Evolutionary conservation across 306 rosid genomes (phyloP).

Genomic region (Corylus heterophylla): DNA sequence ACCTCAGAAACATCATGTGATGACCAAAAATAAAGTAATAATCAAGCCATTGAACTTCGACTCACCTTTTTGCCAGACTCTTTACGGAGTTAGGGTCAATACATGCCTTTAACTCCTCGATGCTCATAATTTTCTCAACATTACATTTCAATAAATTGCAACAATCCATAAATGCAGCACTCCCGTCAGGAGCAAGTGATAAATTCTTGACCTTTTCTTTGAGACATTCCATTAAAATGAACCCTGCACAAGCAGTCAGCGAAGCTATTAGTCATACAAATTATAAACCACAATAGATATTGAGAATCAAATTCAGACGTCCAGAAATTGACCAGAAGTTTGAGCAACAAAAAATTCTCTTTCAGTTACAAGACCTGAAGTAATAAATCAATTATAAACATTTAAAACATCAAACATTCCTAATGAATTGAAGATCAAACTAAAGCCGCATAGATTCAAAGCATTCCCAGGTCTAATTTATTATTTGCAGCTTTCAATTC

Average conservation of each 20-base stretch:
- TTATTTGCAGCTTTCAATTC: background rate
- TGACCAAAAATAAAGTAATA: background rate
- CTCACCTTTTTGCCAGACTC: slow-evolving; percentile 33
- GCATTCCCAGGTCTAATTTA: background rate
- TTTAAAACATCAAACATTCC: background rate
- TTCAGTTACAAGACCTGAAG: background rate
- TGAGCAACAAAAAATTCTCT: background rate
- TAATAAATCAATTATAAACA: background rate
- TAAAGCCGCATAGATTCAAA: background rate
- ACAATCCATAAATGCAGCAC: slow-evolving; percentile 38
- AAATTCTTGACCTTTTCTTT: slow-evolving; percentile 47
- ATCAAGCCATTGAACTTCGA: slow-evolving; percentile 10
- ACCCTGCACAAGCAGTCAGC: slow-evolving; percentile 37
- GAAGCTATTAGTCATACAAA: slow-evolving; percentile 13
- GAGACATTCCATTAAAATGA: slow-evolving; percentile 64
- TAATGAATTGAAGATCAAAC: background rate
- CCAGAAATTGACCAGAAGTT: background rate
- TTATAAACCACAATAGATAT: background rate
- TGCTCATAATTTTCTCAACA: slow-evolving; percentile 33
- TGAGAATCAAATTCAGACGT: background rate
- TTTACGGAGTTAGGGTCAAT: slow-evolving; percentile 40
- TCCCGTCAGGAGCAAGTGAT: slow-evolving; percentile 34
- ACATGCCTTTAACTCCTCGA: slow-evolving; percentile 51
- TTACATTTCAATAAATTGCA: slow-evolving; percentile 54
- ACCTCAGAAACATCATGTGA: background rate